These are phyloP conservation scores for Neonectria sp. DNA, from an alignment of 2,329 filamentous ascomycete species.

Conservation along the genomic window DNA sequence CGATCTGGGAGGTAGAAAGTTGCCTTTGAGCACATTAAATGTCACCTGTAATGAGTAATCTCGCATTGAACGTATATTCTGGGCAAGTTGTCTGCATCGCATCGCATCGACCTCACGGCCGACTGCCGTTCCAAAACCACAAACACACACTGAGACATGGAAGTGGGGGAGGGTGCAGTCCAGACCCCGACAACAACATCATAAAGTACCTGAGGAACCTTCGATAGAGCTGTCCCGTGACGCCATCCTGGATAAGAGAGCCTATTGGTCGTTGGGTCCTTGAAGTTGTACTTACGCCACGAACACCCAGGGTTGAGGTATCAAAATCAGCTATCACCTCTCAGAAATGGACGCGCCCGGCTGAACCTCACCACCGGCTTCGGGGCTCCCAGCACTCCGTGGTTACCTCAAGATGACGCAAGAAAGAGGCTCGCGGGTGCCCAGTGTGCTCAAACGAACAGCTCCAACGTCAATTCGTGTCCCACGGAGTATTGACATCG, in stretches of 20 bases:
- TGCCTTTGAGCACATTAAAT: slow-evolving; percentile 4
- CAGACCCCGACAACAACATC: background rate
- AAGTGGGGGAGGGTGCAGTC: background rate
- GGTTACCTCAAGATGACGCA: slow-evolving; percentile 17
- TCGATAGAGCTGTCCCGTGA: slow-evolving; percentile 3
- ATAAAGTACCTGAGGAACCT: background rate
- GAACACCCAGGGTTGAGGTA: background rate
- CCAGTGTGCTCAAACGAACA: background rate
- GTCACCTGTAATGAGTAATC: slow-evolving; percentile 3
- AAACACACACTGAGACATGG: slow-evolving; percentile 2
- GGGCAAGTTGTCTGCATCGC: background rate
- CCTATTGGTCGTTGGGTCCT: background rate
- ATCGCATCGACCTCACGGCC: background rate
- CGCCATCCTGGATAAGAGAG: background rate
- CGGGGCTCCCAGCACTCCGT: background rate
- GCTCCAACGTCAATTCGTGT: slow-evolving; percentile 4
- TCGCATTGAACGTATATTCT: background rate
- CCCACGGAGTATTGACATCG: background rate
- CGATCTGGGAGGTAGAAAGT: background rate
- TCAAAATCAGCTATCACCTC: slow-evolving; percentile 16
- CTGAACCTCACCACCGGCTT: slow-evolving; percentile 12
- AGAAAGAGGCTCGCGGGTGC: background rate
- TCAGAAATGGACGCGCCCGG: slow-evolving; percentile 6
- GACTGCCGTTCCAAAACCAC: background rate
- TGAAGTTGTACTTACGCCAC: slow-evolving; percentile 6